Conservation (phyloP, 495 filamentous ascomycete genomes). For the Penicillium coffeae region DNA sequence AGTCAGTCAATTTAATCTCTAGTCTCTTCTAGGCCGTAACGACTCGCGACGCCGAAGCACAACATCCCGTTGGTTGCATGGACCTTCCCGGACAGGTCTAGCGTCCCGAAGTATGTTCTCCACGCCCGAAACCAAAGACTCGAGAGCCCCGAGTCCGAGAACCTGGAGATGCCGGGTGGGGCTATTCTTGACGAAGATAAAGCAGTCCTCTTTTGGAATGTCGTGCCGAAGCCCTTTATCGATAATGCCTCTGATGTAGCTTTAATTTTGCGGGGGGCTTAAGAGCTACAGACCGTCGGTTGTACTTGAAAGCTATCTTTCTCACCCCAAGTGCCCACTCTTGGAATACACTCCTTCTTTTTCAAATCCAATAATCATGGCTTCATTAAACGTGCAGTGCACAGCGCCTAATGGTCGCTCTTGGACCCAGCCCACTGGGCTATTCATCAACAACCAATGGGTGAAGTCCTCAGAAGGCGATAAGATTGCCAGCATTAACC, state of each 20-base stretch:
- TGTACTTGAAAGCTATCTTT: conserved; percentile 11
- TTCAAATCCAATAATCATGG: conserved; percentile 5
- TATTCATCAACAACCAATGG: conserved; percentile 96
- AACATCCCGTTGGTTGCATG: conserved; percentile 15
- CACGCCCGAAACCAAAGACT: not conserved
- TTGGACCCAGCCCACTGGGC: conserved; percentile 69
- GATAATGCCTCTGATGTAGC: conserved; percentile 7
- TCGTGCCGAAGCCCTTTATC: conserved; percentile 19
- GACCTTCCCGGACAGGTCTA: conserved; percentile 20
- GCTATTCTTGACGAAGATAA: conserved; percentile 7
- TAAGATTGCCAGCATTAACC: conserved; percentile 74
- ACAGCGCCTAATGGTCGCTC: conserved; percentile 71
- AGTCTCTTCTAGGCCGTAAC: not conserved
- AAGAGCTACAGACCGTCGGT: conserved; percentile 13
- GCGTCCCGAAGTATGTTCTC: conserved; percentile 1
- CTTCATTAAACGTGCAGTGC: conserved; percentile 24
- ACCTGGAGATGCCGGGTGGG: conserved; percentile 17
- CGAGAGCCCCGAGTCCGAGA: conserved; percentile 7
- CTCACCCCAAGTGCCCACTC: not conserved
- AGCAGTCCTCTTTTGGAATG: conserved; percentile 13
- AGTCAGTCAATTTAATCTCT: no score
- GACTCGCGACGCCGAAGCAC: no score
- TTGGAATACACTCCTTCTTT: not conserved
- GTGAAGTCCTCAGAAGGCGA: conserved; percentile 68
- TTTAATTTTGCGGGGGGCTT: conserved; percentile 8